Evolutionary conservation across 331 rosid species (phyloP), one percentile per base, ranked within the genome.

Genomic region (Acacia concinna): DNA sequence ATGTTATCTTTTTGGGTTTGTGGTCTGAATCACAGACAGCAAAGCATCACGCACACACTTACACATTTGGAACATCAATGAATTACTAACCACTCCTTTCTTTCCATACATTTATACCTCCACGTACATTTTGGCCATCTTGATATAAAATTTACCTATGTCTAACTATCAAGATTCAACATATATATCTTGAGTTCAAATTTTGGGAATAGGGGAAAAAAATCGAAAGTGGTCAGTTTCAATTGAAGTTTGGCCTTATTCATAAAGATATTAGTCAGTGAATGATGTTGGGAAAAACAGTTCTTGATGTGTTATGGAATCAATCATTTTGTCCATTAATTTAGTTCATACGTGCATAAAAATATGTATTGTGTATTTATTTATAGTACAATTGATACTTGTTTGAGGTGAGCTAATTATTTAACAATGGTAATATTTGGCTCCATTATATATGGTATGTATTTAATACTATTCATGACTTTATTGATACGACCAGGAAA

Each of bases 1-100:
- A 70, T 20, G 27, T 52, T 8, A n/a, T 52, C 79, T 87, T 68
- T 69, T 80, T 47, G 71, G 85, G 79, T 70, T 70, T 25, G 34
- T 74, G 63, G 88, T 88, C 89, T 81, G 87, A 85, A 86, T 90
- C 92, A n/a, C 59, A 84, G 84, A 77, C 92, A 91, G 90, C 90
- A 74, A 77, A 83, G 68, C 88, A 80, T 79, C 83, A 85, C 75
- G 76, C 49, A 71, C 87, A 37, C 40, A 32, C n/a, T 47, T 51
- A 27, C 66, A 27, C 37, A 59, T 27, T 12, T 8, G 60, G 28
- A 28, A 28, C 38, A 62, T 15, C 56, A 49, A 4, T 62, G 30
- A 40, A 51, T 38, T 41, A 51, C 30, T 49, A 62, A 63, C 46
- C 71, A 37, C 83, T 84, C 31, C 71, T 79, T 76, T 79, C 79